Evolutionary conservation across 768 basidiomycete species (phyloP).

Genomic region (Tulasnella sp.): DNA sequence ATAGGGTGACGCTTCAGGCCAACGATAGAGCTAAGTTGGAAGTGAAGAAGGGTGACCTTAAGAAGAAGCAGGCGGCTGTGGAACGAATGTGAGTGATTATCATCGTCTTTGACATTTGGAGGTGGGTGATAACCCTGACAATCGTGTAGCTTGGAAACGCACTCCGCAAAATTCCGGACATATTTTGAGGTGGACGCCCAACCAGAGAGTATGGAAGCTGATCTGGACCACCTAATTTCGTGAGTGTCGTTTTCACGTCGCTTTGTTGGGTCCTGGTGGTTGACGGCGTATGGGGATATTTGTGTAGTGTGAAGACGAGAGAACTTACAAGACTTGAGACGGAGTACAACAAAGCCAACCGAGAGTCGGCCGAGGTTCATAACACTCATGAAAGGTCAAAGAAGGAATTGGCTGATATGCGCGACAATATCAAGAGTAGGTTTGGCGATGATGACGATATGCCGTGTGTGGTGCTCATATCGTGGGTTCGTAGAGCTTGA

Average conservation of each 20-base stretch:
- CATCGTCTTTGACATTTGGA: not conserved
- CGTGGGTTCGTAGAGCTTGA: slow-evolving; percentile 36
- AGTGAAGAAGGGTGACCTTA: slow-evolving; percentile 56
- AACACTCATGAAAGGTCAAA: slow-evolving; percentile 25
- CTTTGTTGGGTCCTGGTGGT: not conserved
- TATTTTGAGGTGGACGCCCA: slow-evolving; percentile 48
- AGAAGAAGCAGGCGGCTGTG: slow-evolving; percentile 52
- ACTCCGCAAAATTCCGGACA: slow-evolving; percentile 49
- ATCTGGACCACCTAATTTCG: slow-evolving; percentile 48
- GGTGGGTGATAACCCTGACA: not conserved
- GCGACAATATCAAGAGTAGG: slow-evolving; percentile 50
- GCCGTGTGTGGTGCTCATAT: too few relatives aligned
- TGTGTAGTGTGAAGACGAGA: slow-evolving; percentile 51
- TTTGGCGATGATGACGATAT: too few relatives aligned
- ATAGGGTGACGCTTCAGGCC: slow-evolving; percentile 60
- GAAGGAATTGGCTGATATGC: slow-evolving; percentile 47
- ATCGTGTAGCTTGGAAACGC: slow-evolving; percentile 46
- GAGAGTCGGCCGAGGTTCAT: slow-evolving; percentile 29
- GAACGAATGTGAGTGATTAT: slow-evolving; percentile 44
- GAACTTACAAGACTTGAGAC: slow-evolving; percentile 10
- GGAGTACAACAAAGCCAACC: slow-evolving; percentile 31
- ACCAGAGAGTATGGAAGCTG: slow-evolving; percentile 58
- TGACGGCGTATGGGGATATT: not conserved
- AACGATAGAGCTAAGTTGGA: slow-evolving; percentile 69
- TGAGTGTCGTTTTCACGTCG: slow-evolving; percentile 28